Base-by-base conservation (phyloP, 2,329 filamentous ascomycete species). In the Simplicillium sp. region DNA sequence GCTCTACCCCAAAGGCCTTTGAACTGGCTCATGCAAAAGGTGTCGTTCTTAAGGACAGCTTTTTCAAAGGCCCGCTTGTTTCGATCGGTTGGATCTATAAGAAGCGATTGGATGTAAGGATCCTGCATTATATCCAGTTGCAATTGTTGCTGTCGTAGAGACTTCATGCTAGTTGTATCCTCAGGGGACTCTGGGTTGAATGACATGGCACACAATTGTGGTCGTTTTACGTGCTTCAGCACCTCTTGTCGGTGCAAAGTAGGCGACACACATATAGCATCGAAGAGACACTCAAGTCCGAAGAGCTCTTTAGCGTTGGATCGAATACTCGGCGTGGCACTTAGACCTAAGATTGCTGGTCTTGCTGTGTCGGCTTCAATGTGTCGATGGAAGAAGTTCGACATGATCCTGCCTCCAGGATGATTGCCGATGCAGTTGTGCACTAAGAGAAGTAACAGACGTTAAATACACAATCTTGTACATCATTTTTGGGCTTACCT, bases 341-440 rank as follows among this genome's bases (percentile, higher is more conserved):
- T 89, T 17, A 95, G 66, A 0, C 87, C 88, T 5, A 95, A 65
- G 20, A 95, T 81, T 15, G 70, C 67, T 0, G 88, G 88, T 2
- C 77, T 58, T 0, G 51, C 37, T 0, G 56, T 44, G 0, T 66
- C 67, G 2, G 42, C 46, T 0, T 40, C 47, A 38, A 68, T 68
- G 14, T 55, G 58, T 20, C 66, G 62, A 46, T 78, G 74, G 51
- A 94, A 94, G 48, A 84, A 82, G 25, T 78, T 64, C 20, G 61
- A 65, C 84, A 94, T 90, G 29, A 94, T 82, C 32, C 66, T 73
- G 42, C 80, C 80, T 11, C 80, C 78, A 0, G 84, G 68, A 48
- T 81, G 72, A 2, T 75, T 77, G 14, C 68, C 66, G 5, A 69
- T 70, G 49, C 84, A 90, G 54, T 88, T 80, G 54, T 94, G 87